Conservation (phyloP, 768 basidiomycete genomes). For the Hortiboletus campestris region DNA sequence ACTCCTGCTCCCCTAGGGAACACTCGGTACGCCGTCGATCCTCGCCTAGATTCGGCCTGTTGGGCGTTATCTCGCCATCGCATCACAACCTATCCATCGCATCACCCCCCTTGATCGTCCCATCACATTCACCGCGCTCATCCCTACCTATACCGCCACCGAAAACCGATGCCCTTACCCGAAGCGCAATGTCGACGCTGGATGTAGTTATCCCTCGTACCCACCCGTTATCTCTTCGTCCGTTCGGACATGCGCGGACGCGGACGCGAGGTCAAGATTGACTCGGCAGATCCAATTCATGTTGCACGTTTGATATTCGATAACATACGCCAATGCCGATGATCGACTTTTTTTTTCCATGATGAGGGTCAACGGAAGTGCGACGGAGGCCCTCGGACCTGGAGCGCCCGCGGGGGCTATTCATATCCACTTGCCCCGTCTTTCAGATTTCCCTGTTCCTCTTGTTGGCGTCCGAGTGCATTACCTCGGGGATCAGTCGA, state of each 20-base stretch:
- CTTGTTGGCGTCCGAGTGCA: background rate
- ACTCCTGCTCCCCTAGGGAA: background rate
- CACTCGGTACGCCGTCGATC: constrained; percentile 12
- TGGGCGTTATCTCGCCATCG: constrained; percentile 3
- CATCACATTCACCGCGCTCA: background rate
- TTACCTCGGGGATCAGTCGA: background rate
- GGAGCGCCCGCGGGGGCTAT: background rate
- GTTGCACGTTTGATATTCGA: background rate
- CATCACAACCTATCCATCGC: background rate
- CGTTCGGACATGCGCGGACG: background rate
- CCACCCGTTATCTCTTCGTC: background rate
- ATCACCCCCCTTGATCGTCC: constrained; percentile 4
- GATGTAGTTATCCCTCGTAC: background rate
- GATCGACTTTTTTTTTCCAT: constrained; percentile 2
- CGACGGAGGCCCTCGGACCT: constrained; percentile 10
- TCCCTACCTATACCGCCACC: background rate
- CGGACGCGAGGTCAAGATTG: background rate
- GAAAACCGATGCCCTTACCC: background rate
- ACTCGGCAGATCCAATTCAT: background rate
- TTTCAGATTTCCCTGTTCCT: background rate
- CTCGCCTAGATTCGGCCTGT: background rate
- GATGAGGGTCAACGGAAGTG: constrained; percentile 4
- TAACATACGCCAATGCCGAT: background rate
- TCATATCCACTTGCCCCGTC: background rate
- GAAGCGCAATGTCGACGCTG: background rate